Conservation (phyloP, 768 basidiomycete genomes). For the Termitomyces sp. region DNA sequence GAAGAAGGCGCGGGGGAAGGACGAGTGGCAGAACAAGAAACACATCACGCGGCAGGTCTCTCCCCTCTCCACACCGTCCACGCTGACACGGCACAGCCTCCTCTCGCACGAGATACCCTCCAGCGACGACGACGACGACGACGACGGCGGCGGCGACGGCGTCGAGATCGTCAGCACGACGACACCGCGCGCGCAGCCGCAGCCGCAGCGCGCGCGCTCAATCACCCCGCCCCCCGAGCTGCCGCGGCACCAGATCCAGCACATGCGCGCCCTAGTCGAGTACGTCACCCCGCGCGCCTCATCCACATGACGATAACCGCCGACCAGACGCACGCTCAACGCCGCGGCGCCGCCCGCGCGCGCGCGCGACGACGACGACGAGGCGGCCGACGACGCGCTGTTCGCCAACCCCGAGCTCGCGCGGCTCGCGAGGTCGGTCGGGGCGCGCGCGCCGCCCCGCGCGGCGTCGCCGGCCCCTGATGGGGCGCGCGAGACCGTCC, state of each 20-base stretch:
- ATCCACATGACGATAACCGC: not conserved
- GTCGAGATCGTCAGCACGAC: slow-evolving; percentile 26
- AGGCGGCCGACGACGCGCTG: slow-evolving; percentile 39
- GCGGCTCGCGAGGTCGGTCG: slow-evolving; percentile 37
- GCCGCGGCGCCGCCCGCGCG: slow-evolving; percentile 25
- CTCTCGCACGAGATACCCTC: slow-evolving; percentile 31
- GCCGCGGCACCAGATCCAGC: slow-evolving; percentile 45
- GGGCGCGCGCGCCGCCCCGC: slow-evolving; percentile 17
- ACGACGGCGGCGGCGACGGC: slow-evolving; percentile 32
- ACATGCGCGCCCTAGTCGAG: slow-evolving; percentile 59
- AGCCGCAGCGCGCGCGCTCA: slow-evolving; percentile 45
- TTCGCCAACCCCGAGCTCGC: slow-evolving; percentile 60
- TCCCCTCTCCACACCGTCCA: not conserved
- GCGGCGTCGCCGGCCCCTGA: slow-evolving; percentile 25
- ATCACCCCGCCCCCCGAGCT: slow-evolving; percentile 74
- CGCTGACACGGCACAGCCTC: slow-evolving; percentile 21
- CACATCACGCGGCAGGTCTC: slow-evolving; percentile 35
- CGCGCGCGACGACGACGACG: slow-evolving; percentile 32
- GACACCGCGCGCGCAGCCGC: slow-evolving; percentile 27
- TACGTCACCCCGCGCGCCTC: slow-evolving; percentile 21
- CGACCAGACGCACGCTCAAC: slow-evolving; percentile 42
- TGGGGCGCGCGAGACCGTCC: slow-evolving; percentile 34
- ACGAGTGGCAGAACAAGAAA: slow-evolving; percentile 40
- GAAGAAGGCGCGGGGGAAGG: slow-evolving; percentile 30
- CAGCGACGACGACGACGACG: slow-evolving; percentile 25